Evolutionary conservation across 2,329 filamentous ascomycete species (phyloP).

Genomic region (Arthrocladium fulminans): DNA sequence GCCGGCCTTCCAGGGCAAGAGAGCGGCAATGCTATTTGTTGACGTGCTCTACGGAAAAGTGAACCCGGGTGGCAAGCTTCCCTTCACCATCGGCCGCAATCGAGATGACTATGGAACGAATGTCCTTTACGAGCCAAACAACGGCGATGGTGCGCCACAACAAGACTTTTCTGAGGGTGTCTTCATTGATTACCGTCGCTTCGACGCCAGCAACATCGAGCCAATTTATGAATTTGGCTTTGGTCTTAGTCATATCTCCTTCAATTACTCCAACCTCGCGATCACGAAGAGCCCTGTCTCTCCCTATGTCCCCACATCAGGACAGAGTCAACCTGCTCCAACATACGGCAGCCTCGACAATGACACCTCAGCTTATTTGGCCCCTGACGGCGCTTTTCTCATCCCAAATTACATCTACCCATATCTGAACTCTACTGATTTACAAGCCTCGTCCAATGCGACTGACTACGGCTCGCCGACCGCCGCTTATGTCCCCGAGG

Average conservation of each 20-base stretch:
- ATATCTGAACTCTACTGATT: slow-evolving; percentile 29
- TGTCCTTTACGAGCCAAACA: slow-evolving; percentile 49
- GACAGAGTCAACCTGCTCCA: neutral
- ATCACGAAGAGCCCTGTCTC: slow-evolving; percentile 35
- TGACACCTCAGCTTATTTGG: neutral
- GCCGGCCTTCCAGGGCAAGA: slow-evolving; percentile 67
- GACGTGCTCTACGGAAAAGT: slow-evolving; percentile 63
- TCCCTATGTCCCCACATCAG: slow-evolving; percentile 32
- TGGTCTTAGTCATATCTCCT: slow-evolving; percentile 53
- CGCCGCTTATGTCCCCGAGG: neutral
- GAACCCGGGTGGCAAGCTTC: slow-evolving; percentile 50
- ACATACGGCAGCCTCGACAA: neutral
- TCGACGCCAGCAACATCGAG: slow-evolving; percentile 45
- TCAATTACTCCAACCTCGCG: slow-evolving; percentile 47
- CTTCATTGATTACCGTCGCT: slow-evolving; percentile 48
- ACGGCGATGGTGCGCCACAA: slow-evolving; percentile 47
- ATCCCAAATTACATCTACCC: slow-evolving; percentile 64
- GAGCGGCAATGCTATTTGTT: slow-evolving; percentile 63
- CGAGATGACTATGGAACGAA: slow-evolving; percentile 36
- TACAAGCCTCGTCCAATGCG: neutral
- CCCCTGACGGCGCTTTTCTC: neutral
- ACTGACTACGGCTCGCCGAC: neutral
- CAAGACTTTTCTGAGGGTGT: slow-evolving; percentile 53
- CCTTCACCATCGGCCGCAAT: slow-evolving; percentile 49
- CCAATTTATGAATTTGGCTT: slow-evolving; percentile 54